Evolutionary conservation across 2,329 filamentous ascomycete species (phyloP), one percentile per base, ranked within the genome.

Genomic region (Fusarium duplospermum): DNA sequence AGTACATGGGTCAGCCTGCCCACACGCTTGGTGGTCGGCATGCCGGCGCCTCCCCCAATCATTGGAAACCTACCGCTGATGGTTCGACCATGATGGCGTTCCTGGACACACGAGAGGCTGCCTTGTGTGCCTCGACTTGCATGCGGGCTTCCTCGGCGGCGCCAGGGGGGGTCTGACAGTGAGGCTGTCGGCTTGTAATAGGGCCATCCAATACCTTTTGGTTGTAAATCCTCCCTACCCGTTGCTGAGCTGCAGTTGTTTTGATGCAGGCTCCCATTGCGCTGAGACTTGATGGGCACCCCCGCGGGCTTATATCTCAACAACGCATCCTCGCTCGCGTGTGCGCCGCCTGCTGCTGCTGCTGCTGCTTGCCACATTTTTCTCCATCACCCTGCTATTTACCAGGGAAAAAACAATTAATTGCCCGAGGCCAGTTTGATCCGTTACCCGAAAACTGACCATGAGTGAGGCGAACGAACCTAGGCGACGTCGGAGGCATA

Each of bases 131-230:
- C 36, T 60, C 33, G 47, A n/a, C 11, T 74, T 29, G 68, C 68
- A 73, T 74, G 61, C 58, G 20, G 64, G 58, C 40, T 61, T 63
- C 52, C 72, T 70, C 42, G 29, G 64, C 62, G 60, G 66, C 62
- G 57, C 65, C 65, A 57, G 67, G 58, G 59, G 57, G 64, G 22
- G 31, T n/a, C 22, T 18, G 42, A 67, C 64, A 77, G 64, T 77
- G 72, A 77, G 75, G 75, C 75, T 74, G 75, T 69, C 75, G 71
- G 40, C 54, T n/a, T 38, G 62, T 24, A 54, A 62, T 33, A 35
- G 60, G 60, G 29, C 57, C 52, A 54, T 31, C 18, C 22, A 54
- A 33, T 54, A 8, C 4, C 42, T 27, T 54, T 54, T 20, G 58
- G 57, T 38, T 69, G 61, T 52, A 67, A 70, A 64, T 62, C 35